Conservation (phyloP, 306 rosid genomes). For the Parietaria judaica region DNA sequence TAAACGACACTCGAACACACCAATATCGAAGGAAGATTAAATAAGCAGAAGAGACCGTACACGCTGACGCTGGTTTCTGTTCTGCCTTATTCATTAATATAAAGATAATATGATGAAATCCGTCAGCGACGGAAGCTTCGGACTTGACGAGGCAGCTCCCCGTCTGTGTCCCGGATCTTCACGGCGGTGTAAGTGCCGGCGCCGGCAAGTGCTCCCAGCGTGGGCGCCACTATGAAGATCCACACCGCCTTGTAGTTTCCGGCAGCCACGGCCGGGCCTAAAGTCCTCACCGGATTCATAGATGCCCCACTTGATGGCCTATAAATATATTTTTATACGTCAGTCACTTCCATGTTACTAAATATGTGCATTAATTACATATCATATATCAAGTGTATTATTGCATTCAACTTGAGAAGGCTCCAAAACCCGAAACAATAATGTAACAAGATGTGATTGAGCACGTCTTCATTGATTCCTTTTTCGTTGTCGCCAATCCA, state of each 20-base stretch:
- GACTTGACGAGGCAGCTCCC: conserved; percentile 35
- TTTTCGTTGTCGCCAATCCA: neutral
- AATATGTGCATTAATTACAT: too few relatives aligned
- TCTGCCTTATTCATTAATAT: too few relatives aligned
- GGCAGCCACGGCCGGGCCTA: conserved; percentile 90
- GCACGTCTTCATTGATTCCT: neutral
- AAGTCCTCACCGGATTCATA: conserved; percentile 95
- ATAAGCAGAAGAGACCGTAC: too few relatives aligned
- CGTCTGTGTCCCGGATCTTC: conserved; percentile 46
- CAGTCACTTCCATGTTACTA: neutral
- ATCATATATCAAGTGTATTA: neutral
- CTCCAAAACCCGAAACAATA: neutral
- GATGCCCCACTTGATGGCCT: conserved; percentile 82
- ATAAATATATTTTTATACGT: too few relatives aligned
- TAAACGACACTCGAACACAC: too few relatives aligned
- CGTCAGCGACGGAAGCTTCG: conserved; percentile 72
- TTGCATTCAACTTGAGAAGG: neutral
- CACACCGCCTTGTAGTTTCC: conserved; percentile 63
- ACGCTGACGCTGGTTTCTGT: too few relatives aligned
- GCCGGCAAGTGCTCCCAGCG: conserved; percentile 77
- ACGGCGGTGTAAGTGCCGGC: conserved; percentile 61
- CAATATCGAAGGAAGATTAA: too few relatives aligned
- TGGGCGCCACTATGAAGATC: conserved; percentile 76
- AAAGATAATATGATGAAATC: too few relatives aligned
- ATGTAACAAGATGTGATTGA: neutral